phyloP scores from a whole-genome alignment of 441 rosid genomes.

The Omphalea diandra region DNA sequence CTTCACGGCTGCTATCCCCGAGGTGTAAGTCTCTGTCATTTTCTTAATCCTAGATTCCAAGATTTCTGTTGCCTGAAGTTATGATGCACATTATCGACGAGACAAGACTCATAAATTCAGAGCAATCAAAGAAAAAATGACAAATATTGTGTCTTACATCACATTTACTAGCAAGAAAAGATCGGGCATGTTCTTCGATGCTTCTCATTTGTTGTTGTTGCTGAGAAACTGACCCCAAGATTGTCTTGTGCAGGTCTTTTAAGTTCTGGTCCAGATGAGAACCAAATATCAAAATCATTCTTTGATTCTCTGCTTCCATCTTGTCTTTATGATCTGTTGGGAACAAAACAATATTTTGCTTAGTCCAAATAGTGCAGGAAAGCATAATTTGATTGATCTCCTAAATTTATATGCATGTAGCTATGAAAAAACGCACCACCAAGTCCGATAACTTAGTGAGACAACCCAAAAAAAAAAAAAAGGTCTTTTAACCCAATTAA shows the following conservation, averaged over 20 bases:
- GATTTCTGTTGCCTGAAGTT: slow-evolving; percentile 56
- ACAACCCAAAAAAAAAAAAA: too few species aligned
- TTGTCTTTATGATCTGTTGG: slow-evolving; percentile 65
- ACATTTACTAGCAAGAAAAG: slow-evolving; percentile 67
- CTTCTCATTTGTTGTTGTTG: slow-evolving; percentile 78
- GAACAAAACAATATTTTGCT: slow-evolving; percentile 1
- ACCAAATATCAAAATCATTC: slow-evolving; percentile 68
- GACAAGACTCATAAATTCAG: neutral
- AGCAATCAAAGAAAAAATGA: neutral
- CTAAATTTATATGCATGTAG: too few species aligned
- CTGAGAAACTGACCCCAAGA: slow-evolving; percentile 78
- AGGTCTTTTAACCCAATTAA: too few species aligned
- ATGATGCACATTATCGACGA: slow-evolving; percentile 14
- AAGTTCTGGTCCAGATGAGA: slow-evolving; percentile 80
- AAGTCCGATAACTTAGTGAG: too few species aligned
- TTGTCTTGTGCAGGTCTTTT: slow-evolving; percentile 60
- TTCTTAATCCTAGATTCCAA: slow-evolving; percentile 58
- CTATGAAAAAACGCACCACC: too few species aligned
- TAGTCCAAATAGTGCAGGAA: neutral
- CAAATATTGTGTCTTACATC: slow-evolving; percentile 55
- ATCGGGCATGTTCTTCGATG: slow-evolving; percentile 73
- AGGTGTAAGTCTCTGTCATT: slow-evolving; percentile 48
- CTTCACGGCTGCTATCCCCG: slow-evolving; percentile 54
- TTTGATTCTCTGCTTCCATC: slow-evolving; percentile 76
- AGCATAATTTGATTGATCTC: neutral